phyloP scores from a whole-genome alignment of 192 early-diverging fungal genomes.

The Irineochytrium annulatum region DNA sequence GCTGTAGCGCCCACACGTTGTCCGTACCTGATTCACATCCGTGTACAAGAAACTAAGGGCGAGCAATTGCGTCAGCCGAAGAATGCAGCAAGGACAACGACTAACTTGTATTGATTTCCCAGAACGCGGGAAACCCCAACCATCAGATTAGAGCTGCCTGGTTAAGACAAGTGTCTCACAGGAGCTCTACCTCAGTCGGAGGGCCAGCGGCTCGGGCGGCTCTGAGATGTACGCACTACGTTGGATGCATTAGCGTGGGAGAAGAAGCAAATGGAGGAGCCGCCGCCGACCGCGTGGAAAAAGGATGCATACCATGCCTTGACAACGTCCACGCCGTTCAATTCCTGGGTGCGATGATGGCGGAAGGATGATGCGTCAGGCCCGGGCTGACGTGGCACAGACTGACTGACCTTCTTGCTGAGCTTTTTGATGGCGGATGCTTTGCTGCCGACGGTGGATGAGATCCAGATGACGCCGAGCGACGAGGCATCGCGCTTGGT shows the following conservation, averaged over 20 bases:
- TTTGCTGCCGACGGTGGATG: neutral
- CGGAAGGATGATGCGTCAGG: neutral
- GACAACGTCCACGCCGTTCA: neutral
- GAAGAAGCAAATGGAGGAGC: too few relatives aligned
- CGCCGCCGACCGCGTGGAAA: too few relatives aligned
- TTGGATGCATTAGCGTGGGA: neutral
- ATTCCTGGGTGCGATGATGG: too few relatives aligned
- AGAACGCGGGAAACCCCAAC: constrained; percentile 1
- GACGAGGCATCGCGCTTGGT: neutral
- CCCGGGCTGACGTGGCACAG: too few relatives aligned
- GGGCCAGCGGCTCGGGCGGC: neutral
- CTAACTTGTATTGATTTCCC: constrained; percentile 3
- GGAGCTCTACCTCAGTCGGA: too few relatives aligned
- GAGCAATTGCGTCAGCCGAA: neutral
- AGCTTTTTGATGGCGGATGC: neutral
- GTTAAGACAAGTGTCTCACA: too few relatives aligned
- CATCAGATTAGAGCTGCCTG: constrained; percentile 6
- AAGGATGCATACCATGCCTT: neutral
- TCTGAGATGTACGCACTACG: neutral
- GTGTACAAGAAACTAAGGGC: constrained; percentile 1
- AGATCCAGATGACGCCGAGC: neutral
- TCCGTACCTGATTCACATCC: constrained; percentile 6
- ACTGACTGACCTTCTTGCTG: neutral
- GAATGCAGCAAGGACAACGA: neutral
- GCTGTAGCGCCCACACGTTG: too few relatives aligned